These are phyloP conservation scores for Yamadazyma buinensis DNA, from an alignment of 1,139 yeast genomes.

Conservation along the genomic window DNA sequence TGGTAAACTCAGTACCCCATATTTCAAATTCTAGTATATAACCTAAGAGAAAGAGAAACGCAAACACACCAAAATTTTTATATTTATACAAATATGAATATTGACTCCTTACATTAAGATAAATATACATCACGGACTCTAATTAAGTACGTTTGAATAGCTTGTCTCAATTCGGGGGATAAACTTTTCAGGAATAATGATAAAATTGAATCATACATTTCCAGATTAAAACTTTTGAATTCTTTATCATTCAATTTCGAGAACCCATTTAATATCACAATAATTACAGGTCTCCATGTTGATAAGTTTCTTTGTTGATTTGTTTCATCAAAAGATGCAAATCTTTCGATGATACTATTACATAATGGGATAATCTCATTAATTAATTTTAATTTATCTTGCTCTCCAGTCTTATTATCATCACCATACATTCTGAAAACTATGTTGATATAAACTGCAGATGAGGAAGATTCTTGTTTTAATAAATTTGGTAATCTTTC, in stretches of 20 bases:
- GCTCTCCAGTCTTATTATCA: constrained; percentile 42
- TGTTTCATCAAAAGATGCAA: constrained; percentile 66
- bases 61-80: no score
- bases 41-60: no score
- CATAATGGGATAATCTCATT: constrained; percentile 67
- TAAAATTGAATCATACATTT: constrained; percentile 65
- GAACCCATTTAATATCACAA: constrained; percentile 80
- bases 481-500: constrained; percentile 88
- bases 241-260: constrained; percentile 74
- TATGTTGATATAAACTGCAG: constrained; percentile 80
- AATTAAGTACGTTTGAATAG: constrained; percentile 61
- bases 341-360: constrained; percentile 64
- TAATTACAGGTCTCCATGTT: constrained; percentile 90
- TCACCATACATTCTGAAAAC: constrained; percentile 80
- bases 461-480: constrained; percentile 87
- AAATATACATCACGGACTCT: constrained; percentile 59
- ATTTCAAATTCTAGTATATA: no score
- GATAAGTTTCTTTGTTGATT: constrained; percentile 76
- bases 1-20: no score
- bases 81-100: no score
- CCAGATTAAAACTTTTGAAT: constrained; percentile 59
- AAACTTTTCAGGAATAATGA: constrained; percentile 65
- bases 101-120: neutral
- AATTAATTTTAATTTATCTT: constrained; percentile 41
- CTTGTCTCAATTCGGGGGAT: constrained; percentile 64